phyloP scores from a whole-genome alignment of 345 rosid species.

The Mallotus nudiflorus region DNA sequence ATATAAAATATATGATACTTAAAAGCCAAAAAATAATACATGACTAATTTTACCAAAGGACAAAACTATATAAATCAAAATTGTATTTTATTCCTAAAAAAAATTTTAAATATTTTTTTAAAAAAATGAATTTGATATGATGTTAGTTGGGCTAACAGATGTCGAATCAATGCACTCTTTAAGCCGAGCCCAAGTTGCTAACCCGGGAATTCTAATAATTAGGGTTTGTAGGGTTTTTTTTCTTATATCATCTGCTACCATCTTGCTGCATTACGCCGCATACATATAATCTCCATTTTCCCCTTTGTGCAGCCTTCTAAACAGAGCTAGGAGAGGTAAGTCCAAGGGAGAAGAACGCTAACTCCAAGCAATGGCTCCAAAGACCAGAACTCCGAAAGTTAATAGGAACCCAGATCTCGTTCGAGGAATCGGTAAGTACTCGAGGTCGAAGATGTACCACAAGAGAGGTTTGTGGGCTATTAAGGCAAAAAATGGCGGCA shows the following conservation, averaged over 20 bases:
- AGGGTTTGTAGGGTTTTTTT: background rate
- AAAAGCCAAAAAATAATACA: no score
- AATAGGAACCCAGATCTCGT: constrained; percentile 60
- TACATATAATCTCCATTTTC: background rate
- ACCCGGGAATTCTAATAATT: background rate
- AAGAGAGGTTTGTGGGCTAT: constrained; percentile 73
- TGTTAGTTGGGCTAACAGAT: no score
- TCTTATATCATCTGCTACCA: no score
- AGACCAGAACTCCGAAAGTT: constrained; percentile 22
- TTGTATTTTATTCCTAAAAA: no score
- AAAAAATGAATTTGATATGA: no score
- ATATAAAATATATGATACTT: no score
- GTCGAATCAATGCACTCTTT: no score
- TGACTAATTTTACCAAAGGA: no score
- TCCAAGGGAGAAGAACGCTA: background rate
- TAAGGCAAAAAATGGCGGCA: constrained; percentile 85
- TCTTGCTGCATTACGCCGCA: background rate
- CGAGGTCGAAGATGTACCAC: constrained; percentile 67
- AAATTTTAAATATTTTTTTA: no score
- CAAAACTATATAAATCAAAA: no score
- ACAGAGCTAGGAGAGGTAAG: background rate
- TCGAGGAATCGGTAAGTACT: constrained; percentile 57
- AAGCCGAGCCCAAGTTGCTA: no score
- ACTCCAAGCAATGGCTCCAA: constrained; percentile 13
- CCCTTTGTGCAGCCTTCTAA: background rate